Evolutionary conservation across 2,329 filamentous ascomycete genomes (phyloP).

Genomic region (Monosporascus sp.): DNA sequence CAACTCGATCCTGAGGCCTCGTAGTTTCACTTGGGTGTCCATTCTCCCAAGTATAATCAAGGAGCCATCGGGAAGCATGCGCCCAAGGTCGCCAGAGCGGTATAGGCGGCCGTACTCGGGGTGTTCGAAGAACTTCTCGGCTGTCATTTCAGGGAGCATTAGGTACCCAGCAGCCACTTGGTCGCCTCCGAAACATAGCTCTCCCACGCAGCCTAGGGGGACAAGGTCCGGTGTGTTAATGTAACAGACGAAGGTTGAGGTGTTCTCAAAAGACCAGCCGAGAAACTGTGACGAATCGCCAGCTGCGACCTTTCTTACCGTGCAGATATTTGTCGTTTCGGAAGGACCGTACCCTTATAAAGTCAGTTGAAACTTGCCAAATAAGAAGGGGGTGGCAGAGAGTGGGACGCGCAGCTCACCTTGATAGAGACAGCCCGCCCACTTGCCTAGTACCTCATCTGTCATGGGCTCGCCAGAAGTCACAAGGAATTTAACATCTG

Average conservation of each 20-base stretch:
- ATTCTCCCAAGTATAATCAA: constrained; percentile 68
- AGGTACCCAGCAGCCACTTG: constrained; percentile 73
- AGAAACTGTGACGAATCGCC: constrained; percentile 67
- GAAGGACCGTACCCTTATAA: constrained; percentile 68
- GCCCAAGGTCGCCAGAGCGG: constrained; percentile 75
- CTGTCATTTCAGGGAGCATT: constrained; percentile 57
- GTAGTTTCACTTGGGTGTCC: constrained; percentile 77
- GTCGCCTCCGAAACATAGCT: constrained; percentile 81
- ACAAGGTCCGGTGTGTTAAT: constrained; percentile 45
- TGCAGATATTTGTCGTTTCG: constrained; percentile 86
- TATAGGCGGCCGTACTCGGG: constrained; percentile 68
- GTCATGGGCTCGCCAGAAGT: constrained; percentile 80
- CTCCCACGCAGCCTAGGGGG: constrained; percentile 69
- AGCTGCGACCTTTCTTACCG: constrained; percentile 57
- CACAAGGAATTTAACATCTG: constrained; percentile 68
- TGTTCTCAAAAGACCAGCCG: constrained; percentile 70
- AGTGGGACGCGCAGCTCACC: constrained; percentile 32
- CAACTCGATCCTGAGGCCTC: constrained; percentile 75
- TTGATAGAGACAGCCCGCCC: constrained; percentile 69
- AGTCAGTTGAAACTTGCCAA: not conserved
- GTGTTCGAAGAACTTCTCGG: constrained; percentile 65
- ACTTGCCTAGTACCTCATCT: constrained; percentile 61
- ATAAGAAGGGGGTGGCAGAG: not conserved
- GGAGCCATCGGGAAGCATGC: constrained; percentile 72
- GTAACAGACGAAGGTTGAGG: constrained; percentile 63